Evolutionary conservation across 768 basidiomycete species (phyloP).

Genomic region (Termitomyces heimii): DNA sequence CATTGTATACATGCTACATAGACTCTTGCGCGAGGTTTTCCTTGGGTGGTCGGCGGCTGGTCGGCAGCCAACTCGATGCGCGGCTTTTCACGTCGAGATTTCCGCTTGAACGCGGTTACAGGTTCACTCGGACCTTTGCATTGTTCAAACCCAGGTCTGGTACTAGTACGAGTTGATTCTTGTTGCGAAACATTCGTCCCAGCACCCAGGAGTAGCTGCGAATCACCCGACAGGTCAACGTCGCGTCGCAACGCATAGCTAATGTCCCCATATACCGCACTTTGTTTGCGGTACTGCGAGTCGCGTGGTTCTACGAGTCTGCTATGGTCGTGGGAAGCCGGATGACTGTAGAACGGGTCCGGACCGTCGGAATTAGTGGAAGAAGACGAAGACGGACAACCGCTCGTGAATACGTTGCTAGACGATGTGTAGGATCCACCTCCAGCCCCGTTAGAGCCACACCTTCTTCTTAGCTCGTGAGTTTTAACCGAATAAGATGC

Average conservation of each 20-base stretch:
- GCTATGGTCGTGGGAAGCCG: background rate
- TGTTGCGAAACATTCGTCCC: background rate
- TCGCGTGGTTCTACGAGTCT: background rate
- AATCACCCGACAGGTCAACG: slow-evolving; percentile 2
- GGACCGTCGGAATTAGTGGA: slow-evolving; percentile 1
- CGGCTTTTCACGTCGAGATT: slow-evolving; percentile 47
- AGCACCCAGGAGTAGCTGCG: background rate
- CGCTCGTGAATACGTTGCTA: background rate
- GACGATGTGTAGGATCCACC: background rate
- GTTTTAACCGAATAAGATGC: background rate
- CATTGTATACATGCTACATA: slow-evolving; percentile 79
- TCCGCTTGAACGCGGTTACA: slow-evolving; percentile 22
- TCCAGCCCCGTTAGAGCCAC: background rate
- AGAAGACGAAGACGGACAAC: background rate
- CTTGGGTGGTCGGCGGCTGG: slow-evolving; percentile 78
- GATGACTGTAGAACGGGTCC: slow-evolving; percentile 1
- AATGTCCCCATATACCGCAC: background rate
- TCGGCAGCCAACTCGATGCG: slow-evolving; percentile 66
- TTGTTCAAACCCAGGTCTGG: background rate
- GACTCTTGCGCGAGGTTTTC: slow-evolving; percentile 68
- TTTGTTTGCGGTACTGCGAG: background rate
- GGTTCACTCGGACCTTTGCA: background rate
- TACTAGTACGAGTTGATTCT: background rate
- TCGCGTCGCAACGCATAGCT: slow-evolving; percentile 3
- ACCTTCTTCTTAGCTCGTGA: background rate